Conservation (phyloP, 192 early-diverging fungal genomes). For the Coemansia sp. region DNA sequence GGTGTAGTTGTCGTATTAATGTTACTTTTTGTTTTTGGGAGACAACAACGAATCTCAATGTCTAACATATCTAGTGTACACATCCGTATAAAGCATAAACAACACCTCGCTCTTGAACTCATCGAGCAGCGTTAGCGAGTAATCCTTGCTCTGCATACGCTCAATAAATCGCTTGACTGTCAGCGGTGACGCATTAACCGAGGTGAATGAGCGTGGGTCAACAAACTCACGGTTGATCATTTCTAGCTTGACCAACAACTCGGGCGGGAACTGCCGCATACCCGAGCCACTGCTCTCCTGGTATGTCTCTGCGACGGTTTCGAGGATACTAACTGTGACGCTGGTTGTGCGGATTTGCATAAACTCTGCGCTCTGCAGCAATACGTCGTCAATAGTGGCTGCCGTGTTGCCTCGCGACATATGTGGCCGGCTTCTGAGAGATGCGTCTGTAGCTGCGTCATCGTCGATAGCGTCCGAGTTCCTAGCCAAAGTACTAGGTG, state of each 20-base stretch:
- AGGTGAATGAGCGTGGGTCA: constrained; percentile 32
- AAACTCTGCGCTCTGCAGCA: not conserved
- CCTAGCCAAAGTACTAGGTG: not conserved
- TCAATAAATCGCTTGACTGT: constrained; percentile 24
- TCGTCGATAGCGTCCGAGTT: not conserved
- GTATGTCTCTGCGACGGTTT: constrained; percentile 4
- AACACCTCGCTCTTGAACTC: constrained; percentile 49
- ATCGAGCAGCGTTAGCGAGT: constrained; percentile 32
- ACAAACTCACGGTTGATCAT: constrained; percentile 29
- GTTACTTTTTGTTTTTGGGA: too few relatives aligned
- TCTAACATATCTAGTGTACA: constrained; percentile 42
- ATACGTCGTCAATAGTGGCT: not conserved
- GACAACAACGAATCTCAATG: too few relatives aligned
- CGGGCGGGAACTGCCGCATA: constrained; percentile 22
- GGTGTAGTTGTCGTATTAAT: too few relatives aligned
- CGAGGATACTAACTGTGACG: constrained; percentile 22
- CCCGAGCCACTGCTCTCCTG: not conserved
- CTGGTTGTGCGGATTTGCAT: constrained; percentile 6
- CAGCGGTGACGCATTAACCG: constrained; percentile 28
- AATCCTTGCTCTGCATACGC: constrained; percentile 16
- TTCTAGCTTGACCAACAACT: constrained; percentile 17
- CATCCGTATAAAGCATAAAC: constrained; percentile 53
- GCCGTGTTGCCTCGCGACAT: constrained; percentile 4
- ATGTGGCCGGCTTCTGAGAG: not conserved
- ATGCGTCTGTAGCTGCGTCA: not conserved